Base-by-base conservation (phyloP, 2,329 filamentous ascomycete genomes). In the Sclerotinia trifoliorum region DNA sequence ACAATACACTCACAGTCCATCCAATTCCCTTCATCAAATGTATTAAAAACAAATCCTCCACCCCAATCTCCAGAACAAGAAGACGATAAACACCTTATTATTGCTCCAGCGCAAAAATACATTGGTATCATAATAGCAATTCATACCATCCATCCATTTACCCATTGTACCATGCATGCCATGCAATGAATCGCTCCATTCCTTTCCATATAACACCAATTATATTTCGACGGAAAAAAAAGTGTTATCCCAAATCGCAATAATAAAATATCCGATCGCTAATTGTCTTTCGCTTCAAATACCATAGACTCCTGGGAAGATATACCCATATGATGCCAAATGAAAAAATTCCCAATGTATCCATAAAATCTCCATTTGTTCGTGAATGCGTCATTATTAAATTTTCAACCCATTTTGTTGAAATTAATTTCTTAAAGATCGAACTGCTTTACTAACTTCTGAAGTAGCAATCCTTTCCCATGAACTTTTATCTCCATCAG, bases 361-460 rank as follows among this genome's bases (percentile, higher is more conserved):
- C 39, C 39, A 39, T 55, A 4, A 24, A 24, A 32, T 46, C 51
- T 29, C 42, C 51, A 13, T 57, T 56, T n/a, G 7, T 29, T 56
- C 62, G 29, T 65, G 13, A 54, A 54, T 35, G 29, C 61, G 51
- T 64, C n/a, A 55, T 39, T 21, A 29, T 55, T 39, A 39, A 29
- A 57, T 51, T 65, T 55, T 2, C 6, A 6, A 35, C 6, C 35
- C 35, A 35, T 35, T 35, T 35, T 35, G 13, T n/a, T 46, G 46
- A 65, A 52, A 61, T 68, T 29, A n/a, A 56, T 24, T 80, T 73
- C 80, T 80, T 72, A 89, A 79, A 71, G 84, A 83, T 65, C 85
- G 83, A 65, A 97, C 83, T 21, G 93, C 93, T 74, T 85, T 88
- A 69, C 88, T 86, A 5, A 97, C 94, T 80, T 97, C 93, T 56